phyloP scores from a whole-genome alignment of 352 stramenopile species.

The Phytophthora crassamura region DNA sequence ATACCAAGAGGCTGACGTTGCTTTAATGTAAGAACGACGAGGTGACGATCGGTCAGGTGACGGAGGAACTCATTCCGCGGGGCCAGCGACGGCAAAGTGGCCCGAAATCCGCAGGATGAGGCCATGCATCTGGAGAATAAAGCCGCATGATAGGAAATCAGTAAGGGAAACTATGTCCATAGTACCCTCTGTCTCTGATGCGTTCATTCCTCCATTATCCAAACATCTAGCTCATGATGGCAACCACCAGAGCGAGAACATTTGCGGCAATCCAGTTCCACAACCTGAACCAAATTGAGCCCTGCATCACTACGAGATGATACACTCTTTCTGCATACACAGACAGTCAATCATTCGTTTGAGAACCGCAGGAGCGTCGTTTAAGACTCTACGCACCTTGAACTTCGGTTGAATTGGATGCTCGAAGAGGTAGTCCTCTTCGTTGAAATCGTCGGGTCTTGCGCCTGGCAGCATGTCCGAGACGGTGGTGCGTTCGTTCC shows the following conservation, averaged over 20 bases:
- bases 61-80: constrained; percentile 91
- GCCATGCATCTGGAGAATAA: too few species aligned
- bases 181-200: too few species aligned
- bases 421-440: background rate
- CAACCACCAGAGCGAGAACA: too few species aligned
- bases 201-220: too few species aligned
- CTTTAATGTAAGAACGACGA: constrained; percentile 90
- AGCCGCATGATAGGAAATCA: too few species aligned
- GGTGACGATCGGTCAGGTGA: constrained; percentile 95
- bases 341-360: constrained; percentile 1
- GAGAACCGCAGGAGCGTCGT: background rate
- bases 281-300: constrained; percentile 6
- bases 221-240: too few species aligned
- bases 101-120: too few species aligned
- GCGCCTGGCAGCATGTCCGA: background rate
- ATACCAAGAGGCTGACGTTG: background rate
- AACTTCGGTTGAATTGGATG: constrained; percentile 11
- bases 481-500: background rate
- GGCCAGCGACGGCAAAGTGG: constrained; percentile 95
- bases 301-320: constrained; percentile 4
- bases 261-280: background rate
- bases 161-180: too few species aligned
- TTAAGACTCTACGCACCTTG: constrained; percentile 9
- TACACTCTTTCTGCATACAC: constrained; percentile 4
- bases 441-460: background rate